Evolutionary conservation across 352 stramenopile species (phyloP).

Genomic region (Phytophthora macrochlamydospora): DNA sequence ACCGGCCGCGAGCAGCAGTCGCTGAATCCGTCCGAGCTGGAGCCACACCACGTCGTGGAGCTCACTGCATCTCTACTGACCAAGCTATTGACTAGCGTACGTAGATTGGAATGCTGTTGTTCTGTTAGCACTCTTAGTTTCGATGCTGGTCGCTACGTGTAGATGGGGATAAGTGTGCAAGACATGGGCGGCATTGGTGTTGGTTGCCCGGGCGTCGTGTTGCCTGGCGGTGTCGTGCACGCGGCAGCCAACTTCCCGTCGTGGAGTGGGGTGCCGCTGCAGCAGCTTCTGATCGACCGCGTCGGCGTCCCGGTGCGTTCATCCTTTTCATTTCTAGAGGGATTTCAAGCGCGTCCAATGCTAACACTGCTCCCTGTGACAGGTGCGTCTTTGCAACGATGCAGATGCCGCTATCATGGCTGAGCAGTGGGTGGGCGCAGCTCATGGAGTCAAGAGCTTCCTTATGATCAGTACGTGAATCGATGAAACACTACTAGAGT

Average conservation of each 20-base stretch:
- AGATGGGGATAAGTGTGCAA: constrained; percentile 16
- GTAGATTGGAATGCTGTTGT: neutral
- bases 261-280: constrained; percentile 56
- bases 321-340: no score
- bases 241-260: constrained; percentile 55
- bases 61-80: constrained; percentile 30
- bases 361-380: neutral
- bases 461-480: constrained; percentile 67
- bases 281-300: constrained; percentile 32
- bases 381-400: constrained; percentile 59
- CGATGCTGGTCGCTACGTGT: neutral
- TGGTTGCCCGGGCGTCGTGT: constrained; percentile 53
- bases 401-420: constrained; percentile 67
- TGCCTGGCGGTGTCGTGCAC: constrained; percentile 43
- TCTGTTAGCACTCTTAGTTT: neutral
- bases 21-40: constrained; percentile 29
- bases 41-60: constrained; percentile 40
- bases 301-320: constrained; percentile 23
- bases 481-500: neutral
- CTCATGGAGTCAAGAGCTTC: constrained; percentile 51
- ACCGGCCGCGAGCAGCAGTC: constrained; percentile 36
- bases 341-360: no score
- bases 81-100: constrained; percentile 34
- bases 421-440: constrained; percentile 66
- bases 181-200: constrained; percentile 45